Conservation (phyloP, 345 rosid genomes). For the Citrus mangshanensis region DNA sequence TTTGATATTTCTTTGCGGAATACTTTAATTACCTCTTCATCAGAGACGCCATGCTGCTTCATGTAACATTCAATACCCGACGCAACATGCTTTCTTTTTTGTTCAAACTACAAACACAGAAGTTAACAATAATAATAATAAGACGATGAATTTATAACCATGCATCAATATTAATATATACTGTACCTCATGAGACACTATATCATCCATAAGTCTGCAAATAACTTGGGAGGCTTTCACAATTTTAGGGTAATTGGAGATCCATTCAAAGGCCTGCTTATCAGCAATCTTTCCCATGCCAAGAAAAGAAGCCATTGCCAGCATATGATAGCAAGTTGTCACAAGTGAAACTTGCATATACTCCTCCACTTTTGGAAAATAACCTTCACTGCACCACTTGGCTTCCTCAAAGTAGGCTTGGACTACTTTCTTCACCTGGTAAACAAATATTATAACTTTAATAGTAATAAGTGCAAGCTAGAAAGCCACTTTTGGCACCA, state of each 20-base stretch:
- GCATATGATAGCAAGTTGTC: constrained; percentile 8
- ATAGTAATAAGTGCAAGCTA: no score
- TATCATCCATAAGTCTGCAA: no score
- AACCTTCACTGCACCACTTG: constrained; percentile 22
- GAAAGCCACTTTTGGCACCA: no score
- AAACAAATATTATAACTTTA: not conserved
- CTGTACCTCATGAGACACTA: constrained; percentile 17
- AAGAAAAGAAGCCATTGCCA: constrained; percentile 5
- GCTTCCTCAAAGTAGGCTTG: constrained; percentile 24
- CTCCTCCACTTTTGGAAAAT: constrained; percentile 29
- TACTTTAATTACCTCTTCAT: not conserved
- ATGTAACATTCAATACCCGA: constrained; percentile 21
- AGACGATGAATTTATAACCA: not conserved
- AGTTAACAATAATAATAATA: not conserved
- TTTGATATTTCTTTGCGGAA: not conserved
- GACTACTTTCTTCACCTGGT: not conserved
- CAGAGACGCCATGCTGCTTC: constrained; percentile 5
- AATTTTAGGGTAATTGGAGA: constrained; percentile 3
- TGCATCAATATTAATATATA: not conserved
- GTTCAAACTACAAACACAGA: constrained; percentile 17
- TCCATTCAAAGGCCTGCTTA: constrained; percentile 16
- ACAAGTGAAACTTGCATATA: constrained; percentile 20
- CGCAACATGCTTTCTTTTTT: constrained; percentile 18
- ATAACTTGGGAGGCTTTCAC: constrained; percentile 1
- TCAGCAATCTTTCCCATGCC: constrained; percentile 10